Conservation (phyloP, 108 stramenopile genomes). For the Stephanodiscus minutulus region DNA sequence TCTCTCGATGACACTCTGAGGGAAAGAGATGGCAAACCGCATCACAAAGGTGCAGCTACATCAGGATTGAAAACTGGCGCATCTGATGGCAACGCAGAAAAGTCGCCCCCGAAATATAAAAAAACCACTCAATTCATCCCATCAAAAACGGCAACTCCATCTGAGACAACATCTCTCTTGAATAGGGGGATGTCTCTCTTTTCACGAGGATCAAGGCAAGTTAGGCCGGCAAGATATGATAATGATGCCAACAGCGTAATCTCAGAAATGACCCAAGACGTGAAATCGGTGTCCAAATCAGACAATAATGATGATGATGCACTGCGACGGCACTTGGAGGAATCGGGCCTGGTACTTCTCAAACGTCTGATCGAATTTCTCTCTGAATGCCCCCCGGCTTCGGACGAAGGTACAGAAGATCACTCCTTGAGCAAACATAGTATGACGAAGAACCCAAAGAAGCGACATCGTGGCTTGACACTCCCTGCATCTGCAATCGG, state of each 20-base stretch:
- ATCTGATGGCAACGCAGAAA: not conserved
- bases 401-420: conserved; percentile 20
- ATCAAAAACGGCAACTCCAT: not conserved
- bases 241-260: conserved; percentile 36
- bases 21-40: not conserved
- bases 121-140: not conserved
- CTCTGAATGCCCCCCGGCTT: conserved; percentile 46
- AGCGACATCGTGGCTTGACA: conserved; percentile 55
- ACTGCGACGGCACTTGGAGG: conserved; percentile 34
- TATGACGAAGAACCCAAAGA: not conserved
- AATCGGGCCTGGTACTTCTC: conserved; percentile 41
- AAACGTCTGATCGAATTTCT: conserved; percentile 49
- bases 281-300: conserved; percentile 7
- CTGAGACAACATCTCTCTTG: not conserved
- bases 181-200: conserved; percentile 11
- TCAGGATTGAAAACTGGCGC: not conserved
- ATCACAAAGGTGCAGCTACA: not conserved
- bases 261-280: conserved; percentile 34
- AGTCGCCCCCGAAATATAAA: not conserved
- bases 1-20: not conserved
- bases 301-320: conserved; percentile 16
- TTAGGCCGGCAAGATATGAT: conserved; percentile 12
- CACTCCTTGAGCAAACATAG: conserved; percentile 1
- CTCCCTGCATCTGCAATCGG: conserved; percentile 75
- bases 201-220: conserved; percentile 3